phyloP scores from a whole-genome alignment of 306 rosid species.

The Citrullus amarus region DNA sequence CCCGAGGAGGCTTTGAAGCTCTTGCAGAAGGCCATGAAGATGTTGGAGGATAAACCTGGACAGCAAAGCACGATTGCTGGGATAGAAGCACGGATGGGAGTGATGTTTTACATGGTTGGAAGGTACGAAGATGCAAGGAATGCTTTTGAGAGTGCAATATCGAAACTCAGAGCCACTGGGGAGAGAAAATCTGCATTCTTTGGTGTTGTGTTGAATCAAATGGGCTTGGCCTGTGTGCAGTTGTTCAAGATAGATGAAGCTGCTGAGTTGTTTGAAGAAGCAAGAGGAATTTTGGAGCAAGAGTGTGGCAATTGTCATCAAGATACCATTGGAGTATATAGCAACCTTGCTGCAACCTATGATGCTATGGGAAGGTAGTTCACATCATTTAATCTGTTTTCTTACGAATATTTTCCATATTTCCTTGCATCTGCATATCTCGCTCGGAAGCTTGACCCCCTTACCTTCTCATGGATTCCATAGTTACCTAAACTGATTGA shows the following conservation, averaged over 20 bases:
- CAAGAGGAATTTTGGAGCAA: conserved; percentile 82
- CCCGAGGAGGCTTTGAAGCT: conserved; percentile 92
- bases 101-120: conserved; percentile 85
- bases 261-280: conserved; percentile 91
- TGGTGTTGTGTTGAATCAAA: conserved; percentile 94
- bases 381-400: neutral
- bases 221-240: conserved; percentile 97
- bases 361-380: conserved; percentile 98
- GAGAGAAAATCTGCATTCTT: conserved; percentile 96
- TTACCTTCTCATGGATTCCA: neutral
- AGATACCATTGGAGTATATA: conserved; percentile 92
- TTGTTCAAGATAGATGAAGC: conserved; percentile 98
- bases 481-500: neutral
- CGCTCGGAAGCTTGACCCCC: neutral
- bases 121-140: conserved; percentile 73
- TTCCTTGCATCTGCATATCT: neutral
- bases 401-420: neutral
- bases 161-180: conserved; percentile 80
- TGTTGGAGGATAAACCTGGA: conserved; percentile 95
- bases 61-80: conserved; percentile 97
- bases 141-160: conserved; percentile 71
- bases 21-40: conserved; percentile 66
- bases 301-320: conserved; percentile 97
- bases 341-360: conserved; percentile 98
- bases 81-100: conserved; percentile 95